Percentiles rank a stretch among this genome's conserved stretches.
Conservation (phyloP, 257 asterid genomes). For the Solanum ahanhuiri region DNA sequence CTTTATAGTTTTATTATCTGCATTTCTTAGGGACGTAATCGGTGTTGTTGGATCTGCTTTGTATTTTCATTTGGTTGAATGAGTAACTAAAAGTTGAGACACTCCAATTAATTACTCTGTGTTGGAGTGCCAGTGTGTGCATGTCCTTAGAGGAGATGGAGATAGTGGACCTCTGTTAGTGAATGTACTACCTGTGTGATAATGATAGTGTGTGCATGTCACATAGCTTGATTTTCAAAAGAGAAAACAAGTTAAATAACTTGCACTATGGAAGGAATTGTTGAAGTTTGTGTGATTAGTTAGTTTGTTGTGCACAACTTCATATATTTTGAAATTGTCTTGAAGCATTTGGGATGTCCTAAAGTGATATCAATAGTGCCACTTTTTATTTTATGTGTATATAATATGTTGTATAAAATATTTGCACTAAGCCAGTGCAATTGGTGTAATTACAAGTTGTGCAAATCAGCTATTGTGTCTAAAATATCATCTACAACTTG, state of each 20-base stretch:
- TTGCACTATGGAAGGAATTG: not conserved
- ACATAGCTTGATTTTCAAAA: not conserved
- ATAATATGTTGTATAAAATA: not conserved
- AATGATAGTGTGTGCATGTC: not conserved
- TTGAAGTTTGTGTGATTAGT: not conserved
- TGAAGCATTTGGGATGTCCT: not conserved
- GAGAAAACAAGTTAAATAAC: not conserved
- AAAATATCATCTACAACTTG: not conserved
- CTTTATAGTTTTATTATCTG: not conserved
- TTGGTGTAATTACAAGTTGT: not conserved
- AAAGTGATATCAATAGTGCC: not conserved
- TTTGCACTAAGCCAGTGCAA: not conserved
- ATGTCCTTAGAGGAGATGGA: not conserved
- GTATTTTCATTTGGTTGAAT: not conserved
- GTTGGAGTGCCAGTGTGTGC: not conserved
- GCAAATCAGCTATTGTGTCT: not conserved
- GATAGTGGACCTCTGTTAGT: not conserved
- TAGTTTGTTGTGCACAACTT: not conserved
- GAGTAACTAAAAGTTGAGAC: not conserved
- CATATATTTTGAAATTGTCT: not conserved
- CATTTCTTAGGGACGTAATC: not conserved
- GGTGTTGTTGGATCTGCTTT: not conserved
- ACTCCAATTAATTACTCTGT: not conserved
- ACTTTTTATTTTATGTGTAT: not conserved
- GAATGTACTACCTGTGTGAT: not conserved